phyloP scores from a whole-genome alignment of 331 rosid genomes.

The Stylosanthes scabra region DNA sequence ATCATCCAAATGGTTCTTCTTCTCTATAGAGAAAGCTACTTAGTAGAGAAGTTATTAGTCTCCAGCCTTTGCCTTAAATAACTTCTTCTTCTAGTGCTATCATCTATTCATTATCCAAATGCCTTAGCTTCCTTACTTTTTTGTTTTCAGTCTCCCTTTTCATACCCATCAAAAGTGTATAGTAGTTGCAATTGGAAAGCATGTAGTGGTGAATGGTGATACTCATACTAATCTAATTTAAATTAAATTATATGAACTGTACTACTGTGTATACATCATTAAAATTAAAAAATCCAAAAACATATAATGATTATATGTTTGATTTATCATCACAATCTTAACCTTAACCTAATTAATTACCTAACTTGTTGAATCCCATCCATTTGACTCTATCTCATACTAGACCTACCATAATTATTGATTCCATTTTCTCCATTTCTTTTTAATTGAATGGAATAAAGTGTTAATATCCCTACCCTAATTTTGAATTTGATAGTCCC shows the following conservation, averaged over 20 bases:
- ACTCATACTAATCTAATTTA: too few relatives aligned
- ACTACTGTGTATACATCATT: not conserved
- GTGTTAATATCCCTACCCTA: not conserved
- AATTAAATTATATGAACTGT: not conserved
- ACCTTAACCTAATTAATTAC: slow-evolving; percentile 42
- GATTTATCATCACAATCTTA: slow-evolving; percentile 11
- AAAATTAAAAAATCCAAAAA: not conserved
- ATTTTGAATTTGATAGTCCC: not conserved
- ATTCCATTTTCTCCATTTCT: not conserved
- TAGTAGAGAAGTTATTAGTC: slow-evolving; percentile 51
- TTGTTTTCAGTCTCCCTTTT: too few relatives aligned
- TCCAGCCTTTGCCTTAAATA: slow-evolving; percentile 59
- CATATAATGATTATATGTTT: not conserved
- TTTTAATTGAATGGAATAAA: not conserved
- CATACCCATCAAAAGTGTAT: too few relatives aligned
- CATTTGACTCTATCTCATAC: not conserved
- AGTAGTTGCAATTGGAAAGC: too few relatives aligned
- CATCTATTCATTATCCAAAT: slow-evolving; percentile 49
- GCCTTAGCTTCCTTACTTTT: not conserved
- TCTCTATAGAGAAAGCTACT: slow-evolving; percentile 40
- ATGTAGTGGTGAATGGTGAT: too few relatives aligned
- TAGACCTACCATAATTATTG: not conserved
- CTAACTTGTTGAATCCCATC: slow-evolving; percentile 3
- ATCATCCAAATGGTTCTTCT: slow-evolving; percentile 32
- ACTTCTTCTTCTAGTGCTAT: slow-evolving; percentile 41